Percentiles rank a stretch among this genome's conserved stretches.
These are phyloP conservation scores for Trichoderma lentiforme DNA, from an alignment of 2,329 filamentous ascomycete genomes.

Conservation along the genomic window DNA sequence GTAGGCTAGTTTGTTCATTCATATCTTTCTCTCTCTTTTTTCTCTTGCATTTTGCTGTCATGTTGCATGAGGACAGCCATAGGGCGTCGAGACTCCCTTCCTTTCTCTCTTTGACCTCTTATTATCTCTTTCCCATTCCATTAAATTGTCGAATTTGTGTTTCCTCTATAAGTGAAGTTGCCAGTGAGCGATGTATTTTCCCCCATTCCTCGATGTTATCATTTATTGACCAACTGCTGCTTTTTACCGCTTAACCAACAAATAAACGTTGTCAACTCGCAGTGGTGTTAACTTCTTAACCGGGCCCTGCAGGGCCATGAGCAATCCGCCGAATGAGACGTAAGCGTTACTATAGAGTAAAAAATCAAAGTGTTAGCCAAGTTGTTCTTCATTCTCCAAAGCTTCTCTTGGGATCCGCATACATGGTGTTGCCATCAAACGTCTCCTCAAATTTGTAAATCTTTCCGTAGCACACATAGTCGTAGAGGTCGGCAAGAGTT, in stretches of 20 bases:
- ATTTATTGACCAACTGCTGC: neutral
- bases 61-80: neutral
- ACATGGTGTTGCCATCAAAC: constrained; percentile 80
- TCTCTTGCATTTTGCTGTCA: neutral
- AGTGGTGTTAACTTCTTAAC: constrained; percentile 93
- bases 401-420: constrained; percentile 15
- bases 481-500: constrained; percentile 73
- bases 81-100: neutral
- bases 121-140: neutral
- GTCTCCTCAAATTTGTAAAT: constrained; percentile 85
- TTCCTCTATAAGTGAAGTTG: neutral
- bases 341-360: constrained; percentile 71
- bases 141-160: neutral
- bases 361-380: neutral
- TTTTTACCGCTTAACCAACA: constrained; percentile 71
- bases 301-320: constrained; percentile 88
- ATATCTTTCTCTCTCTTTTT: neutral
- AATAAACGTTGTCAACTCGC: constrained; percentile 89
- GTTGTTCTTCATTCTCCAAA: neutral
- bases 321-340: constrained; percentile 85
- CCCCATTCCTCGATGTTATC: neutral
- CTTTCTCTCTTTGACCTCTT: neutral
- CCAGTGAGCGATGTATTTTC: neutral
- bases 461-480: constrained; percentile 87
- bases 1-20: neutral